These are phyloP conservation scores for Crithidia fasciculata DNA, from an alignment of 208 protist species.

Conservation along the genomic window DNA sequence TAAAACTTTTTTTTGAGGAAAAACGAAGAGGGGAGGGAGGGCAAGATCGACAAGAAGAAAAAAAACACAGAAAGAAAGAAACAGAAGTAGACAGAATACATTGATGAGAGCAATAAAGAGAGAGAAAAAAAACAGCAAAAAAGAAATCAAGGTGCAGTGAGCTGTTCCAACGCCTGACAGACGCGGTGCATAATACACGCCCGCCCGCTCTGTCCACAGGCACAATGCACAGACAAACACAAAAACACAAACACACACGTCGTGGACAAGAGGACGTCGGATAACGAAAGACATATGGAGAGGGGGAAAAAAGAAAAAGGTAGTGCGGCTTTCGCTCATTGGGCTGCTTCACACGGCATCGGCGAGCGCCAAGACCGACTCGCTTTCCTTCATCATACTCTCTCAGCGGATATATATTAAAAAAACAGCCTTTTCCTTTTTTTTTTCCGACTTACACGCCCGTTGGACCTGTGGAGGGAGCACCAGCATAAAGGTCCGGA, in stretches of 20 bases:
- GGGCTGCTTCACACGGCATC: no score
- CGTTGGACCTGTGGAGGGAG: not conserved
- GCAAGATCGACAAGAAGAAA: conserved; percentile 6
- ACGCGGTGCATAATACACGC: not conserved
- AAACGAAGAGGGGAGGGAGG: not conserved
- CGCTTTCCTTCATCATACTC: no score
- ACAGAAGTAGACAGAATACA: conserved; percentile 7
- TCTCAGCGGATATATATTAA: no score
- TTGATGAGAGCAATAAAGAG: not conserved
- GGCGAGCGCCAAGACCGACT: no score
- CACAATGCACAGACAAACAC: not conserved
- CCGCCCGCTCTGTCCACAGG: not conserved
- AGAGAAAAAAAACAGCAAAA: conserved; percentile 7
- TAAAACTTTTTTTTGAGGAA: not conserved
- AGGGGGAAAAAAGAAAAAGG: not conserved
- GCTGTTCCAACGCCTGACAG: not conserved
- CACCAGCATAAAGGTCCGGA: not conserved
- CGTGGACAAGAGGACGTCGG: no score
- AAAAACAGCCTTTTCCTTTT: no score
- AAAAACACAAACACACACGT: conserved; percentile 3
- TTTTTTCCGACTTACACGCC: no score
- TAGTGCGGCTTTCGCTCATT: no score
- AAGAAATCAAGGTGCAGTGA: conserved; percentile 1
- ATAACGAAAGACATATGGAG: not conserved
- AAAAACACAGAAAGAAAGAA: conserved; percentile 11